These are phyloP conservation scores for Priceomyces carsonii DNA, from an alignment of 805 yeast genomes.

Conservation along the genomic window DNA sequence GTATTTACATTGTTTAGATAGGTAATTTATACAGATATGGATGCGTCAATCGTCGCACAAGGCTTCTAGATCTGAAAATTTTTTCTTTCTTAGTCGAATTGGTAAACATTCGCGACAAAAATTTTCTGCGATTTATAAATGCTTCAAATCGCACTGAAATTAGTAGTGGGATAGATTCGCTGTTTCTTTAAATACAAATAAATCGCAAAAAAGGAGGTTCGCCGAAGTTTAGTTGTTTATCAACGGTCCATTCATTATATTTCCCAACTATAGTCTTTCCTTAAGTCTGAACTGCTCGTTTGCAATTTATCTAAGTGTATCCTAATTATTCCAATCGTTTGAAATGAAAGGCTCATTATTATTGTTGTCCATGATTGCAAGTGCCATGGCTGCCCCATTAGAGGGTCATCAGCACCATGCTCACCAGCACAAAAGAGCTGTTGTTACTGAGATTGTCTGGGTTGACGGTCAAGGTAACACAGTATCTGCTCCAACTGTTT, in stretches of 20 bases:
- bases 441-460: slow-evolving; percentile 36
- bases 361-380: slow-evolving; percentile 26
- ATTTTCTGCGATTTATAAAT: slow-evolving; percentile 5
- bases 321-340: slow-evolving; percentile 1
- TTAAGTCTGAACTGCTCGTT: slow-evolving; percentile 5
- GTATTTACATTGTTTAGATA: too few species aligned
- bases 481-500: slow-evolving; percentile 24
- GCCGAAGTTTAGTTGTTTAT: slow-evolving; percentile 4
- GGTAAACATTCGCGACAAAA: slow-evolving; percentile 6
- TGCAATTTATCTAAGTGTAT: slow-evolving; percentile 5
- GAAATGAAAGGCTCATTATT: slow-evolving; percentile 30
- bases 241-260: slow-evolving; percentile 7
- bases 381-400: slow-evolving; percentile 34
- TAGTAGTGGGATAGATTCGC: slow-evolving; percentile 1
- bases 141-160: slow-evolving; percentile 6
- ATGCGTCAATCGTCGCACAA: too few species aligned
- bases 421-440: slow-evolving; percentile 43
- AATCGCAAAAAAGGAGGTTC: slow-evolving; percentile 5
- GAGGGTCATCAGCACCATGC: slow-evolving; percentile 34
- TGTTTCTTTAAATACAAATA: slow-evolving; percentile 5
- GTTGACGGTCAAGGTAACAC: slow-evolving; percentile 38
- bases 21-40: too few species aligned
- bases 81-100: slow-evolving; percentile 5
- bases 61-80: too few species aligned
- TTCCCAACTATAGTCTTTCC: slow-evolving; percentile 16